Percentiles rank a stretch among this genome's conserved stretches.
phyloP scores from a whole-genome alignment of 179 eudicot species.

The Beta lomatogona region DNA sequence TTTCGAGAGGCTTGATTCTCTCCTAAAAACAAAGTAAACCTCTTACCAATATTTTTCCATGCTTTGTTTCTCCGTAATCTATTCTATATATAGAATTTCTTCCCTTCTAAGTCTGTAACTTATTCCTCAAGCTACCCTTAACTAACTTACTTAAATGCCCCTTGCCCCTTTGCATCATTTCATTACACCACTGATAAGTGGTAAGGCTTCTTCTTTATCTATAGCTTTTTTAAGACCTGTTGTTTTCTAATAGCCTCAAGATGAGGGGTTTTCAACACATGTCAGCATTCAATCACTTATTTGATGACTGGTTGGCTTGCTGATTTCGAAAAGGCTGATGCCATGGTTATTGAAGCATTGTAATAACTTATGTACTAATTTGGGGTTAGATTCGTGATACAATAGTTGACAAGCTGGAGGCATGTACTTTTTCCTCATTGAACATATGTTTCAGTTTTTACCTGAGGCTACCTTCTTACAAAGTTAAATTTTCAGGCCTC shows the following conservation, averaged over 20 bases:
- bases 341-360: background rate
- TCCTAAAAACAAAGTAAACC: no score
- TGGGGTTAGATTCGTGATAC: background rate
- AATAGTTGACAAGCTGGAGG: background rate
- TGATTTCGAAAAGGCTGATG: background rate
- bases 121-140: no score
- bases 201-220: background rate
- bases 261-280: background rate
- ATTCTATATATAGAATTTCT: no score
- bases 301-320: conserved; percentile 9
- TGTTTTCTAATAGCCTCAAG: background rate
- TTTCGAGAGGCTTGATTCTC: no score
- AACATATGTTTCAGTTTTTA: background rate
- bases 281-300: background rate
- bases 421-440: background rate
- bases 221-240: background rate
- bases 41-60: no score
- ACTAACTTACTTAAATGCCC: no score
- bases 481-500: conserved; percentile 64
- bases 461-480: conserved; percentile 20
- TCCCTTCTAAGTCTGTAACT: no score
- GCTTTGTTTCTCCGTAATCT: no score
- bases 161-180: no score
- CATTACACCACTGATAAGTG: no score
- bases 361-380: background rate